These are phyloP conservation scores for Podaxis mareebaensis DNA, from an alignment of 768 basidiomycete species.

Conservation along the genomic window DNA sequence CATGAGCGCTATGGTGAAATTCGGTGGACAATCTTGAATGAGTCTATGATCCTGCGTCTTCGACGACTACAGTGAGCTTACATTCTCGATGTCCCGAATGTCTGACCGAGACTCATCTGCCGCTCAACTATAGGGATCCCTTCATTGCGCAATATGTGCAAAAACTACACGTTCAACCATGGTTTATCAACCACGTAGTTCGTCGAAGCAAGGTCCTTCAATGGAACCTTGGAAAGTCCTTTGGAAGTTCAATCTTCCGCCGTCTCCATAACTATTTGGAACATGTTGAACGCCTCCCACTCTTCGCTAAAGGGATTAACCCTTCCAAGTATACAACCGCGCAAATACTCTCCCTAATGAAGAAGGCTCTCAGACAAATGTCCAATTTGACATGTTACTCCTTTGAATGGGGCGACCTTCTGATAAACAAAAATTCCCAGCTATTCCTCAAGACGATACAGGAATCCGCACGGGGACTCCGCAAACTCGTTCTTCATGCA, in stretches of 20 bases:
- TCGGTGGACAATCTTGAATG: constrained; percentile 1
- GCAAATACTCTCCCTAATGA: background rate
- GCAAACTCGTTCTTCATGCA: background rate
- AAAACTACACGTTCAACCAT: constrained; percentile 36
- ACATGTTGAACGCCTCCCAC: background rate
- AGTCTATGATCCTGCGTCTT: background rate
- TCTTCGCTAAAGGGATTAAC: background rate
- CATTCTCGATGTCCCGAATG: background rate
- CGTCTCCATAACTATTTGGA: background rate
- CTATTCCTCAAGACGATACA: background rate
- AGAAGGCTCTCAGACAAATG: background rate
- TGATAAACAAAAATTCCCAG: background rate
- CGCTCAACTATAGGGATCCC: background rate
- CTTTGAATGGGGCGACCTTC: constrained; percentile 9
- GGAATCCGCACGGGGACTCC: background rate
- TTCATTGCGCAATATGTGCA: constrained; percentile 33
- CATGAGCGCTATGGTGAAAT: constrained; percentile 26
- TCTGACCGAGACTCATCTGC: background rate
- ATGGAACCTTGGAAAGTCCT: background rate
- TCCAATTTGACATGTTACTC: background rate
- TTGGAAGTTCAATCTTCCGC: background rate
- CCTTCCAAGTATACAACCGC: background rate
- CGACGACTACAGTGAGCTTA: constrained; percentile 12
- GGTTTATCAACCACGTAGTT: constrained; percentile 40
- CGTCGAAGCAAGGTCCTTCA: constrained; percentile 18